Conservation (phyloP, 352 stramenopile genomes). For the Paralagenidium karlingii region DNA sequence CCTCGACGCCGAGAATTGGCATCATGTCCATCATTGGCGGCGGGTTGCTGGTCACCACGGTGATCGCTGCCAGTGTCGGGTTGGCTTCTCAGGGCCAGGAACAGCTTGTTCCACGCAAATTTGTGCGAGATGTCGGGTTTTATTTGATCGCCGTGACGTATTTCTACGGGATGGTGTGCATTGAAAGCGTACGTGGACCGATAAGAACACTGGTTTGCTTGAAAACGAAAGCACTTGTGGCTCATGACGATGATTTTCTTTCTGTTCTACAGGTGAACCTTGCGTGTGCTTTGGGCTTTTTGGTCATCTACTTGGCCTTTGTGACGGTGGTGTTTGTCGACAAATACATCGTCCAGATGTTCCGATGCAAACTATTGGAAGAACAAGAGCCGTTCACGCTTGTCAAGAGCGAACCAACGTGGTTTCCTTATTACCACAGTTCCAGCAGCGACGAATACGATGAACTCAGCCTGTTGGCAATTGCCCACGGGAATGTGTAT, state of each 20-base stretch:
- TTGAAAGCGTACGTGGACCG: slow-evolving; percentile 19
- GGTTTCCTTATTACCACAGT: no score
- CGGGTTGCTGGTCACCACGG: slow-evolving; percentile 59
- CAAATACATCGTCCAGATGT: slow-evolving; percentile 18
- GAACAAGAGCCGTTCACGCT: no score
- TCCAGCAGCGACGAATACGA: no score
- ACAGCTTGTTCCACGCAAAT: slow-evolving; percentile 67
- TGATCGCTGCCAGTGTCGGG: slow-evolving; percentile 58
- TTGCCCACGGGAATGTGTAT: no score
- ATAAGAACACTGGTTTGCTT: no score
- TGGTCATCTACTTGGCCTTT: slow-evolving; percentile 58
- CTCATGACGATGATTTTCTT: background rate
- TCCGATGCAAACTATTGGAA: no score
- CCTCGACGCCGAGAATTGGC: slow-evolving; percentile 46
- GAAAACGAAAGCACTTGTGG: background rate
- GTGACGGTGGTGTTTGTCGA: slow-evolving; percentile 50
- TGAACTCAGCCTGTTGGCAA: no score
- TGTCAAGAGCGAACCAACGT: no score
- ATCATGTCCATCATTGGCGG: slow-evolving; percentile 58
- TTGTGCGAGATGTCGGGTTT: slow-evolving; percentile 55
- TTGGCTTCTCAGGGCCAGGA: slow-evolving; percentile 53
- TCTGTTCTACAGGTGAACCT: slow-evolving; percentile 24
- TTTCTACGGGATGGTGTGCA: slow-evolving; percentile 53
- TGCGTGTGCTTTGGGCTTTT: slow-evolving; percentile 46
- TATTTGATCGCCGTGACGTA: slow-evolving; percentile 64